Evolutionary conservation across 768 basidiomycete genomes (phyloP).

Genomic region (Aureoboletus auriporus): DNA sequence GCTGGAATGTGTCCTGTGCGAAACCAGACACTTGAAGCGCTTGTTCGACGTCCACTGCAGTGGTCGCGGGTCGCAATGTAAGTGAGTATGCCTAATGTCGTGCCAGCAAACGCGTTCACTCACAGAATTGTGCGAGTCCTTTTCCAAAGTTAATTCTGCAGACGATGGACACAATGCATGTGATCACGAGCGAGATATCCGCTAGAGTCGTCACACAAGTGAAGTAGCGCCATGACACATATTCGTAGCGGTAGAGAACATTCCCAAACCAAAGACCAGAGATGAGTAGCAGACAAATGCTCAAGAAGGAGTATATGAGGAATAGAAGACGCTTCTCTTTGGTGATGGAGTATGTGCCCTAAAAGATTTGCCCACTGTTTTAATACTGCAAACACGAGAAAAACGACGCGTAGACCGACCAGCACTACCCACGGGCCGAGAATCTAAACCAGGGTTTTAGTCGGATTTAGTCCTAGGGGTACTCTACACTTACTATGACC

Average conservation of each 20-base stretch:
- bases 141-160: conserved; percentile 53
- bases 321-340: conserved; percentile 40
- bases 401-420: conserved; percentile 26
- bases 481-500: conserved; percentile 34
- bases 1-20: conserved; percentile 11
- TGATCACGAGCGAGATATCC: conserved; percentile 38
- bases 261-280: conserved; percentile 43
- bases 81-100: neutral
- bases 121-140: conserved; percentile 51
- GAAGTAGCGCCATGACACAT: conserved; percentile 37
- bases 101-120: conserved; percentile 12
- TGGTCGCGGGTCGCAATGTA: neutral
- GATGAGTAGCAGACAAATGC: conserved; percentile 34
- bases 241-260: conserved; percentile 35
- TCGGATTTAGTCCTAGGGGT: too few species aligned
- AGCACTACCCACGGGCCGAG: conserved; percentile 44
- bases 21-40: conserved; percentile 16
- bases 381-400: neutral
- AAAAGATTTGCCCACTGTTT: neutral
- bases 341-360: conserved; percentile 51
- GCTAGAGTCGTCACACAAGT: conserved; percentile 40
- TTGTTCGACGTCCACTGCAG: conserved; percentile 14
- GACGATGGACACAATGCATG: conserved; percentile 41
- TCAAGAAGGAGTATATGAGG: conserved; percentile 36
- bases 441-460: conserved; percentile 25